Percentiles rank a stretch among this genome's conserved stretches.
Conservation (phyloP, 495 filamentous ascomycete species). For the Hypoxylon lienhwacheense region DNA sequence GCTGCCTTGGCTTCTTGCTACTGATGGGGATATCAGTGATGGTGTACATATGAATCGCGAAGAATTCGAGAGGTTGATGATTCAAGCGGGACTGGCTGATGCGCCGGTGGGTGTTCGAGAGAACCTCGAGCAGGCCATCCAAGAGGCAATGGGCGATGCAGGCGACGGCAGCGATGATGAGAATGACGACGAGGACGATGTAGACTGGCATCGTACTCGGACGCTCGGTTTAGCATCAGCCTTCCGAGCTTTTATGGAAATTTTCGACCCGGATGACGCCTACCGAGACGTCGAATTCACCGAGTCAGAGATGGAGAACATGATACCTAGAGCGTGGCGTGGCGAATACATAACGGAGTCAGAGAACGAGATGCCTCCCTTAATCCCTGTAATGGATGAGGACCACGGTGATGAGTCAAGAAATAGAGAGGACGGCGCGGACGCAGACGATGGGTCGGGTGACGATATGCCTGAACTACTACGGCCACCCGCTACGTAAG, state of each 20-base stretch:
- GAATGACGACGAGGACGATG: neutral
- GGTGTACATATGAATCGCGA: conserved; percentile 4
- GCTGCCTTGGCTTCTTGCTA: conserved; percentile 33
- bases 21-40: neutral
- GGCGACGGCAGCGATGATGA: neutral
- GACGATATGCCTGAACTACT: conserved; percentile 22
- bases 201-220: neutral
- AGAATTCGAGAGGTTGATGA: conserved; percentile 13
- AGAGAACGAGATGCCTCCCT: conserved; percentile 25
- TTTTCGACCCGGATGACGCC: conserved; percentile 4
- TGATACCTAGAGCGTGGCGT: conserved; percentile 20
- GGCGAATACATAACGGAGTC: conserved; percentile 8
- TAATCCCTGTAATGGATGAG: neutral
- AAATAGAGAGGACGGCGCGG: neutral
- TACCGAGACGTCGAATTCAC: neutral
- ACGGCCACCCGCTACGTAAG: too few relatives aligned
- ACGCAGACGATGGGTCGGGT: conserved; percentile 10
- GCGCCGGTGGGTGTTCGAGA: conserved; percentile 13
- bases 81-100: conserved; percentile 9
- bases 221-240: neutral
- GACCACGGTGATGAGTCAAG: neutral
- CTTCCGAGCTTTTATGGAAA: conserved; percentile 20
- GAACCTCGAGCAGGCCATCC: conserved; percentile 6
- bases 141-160: conserved; percentile 6
- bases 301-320: neutral